Evolutionary conservation across 176 grass and related monocot genomes (phyloP), one percentile per base, ranked within the genome.

Genomic region (Areca catechu): DNA sequence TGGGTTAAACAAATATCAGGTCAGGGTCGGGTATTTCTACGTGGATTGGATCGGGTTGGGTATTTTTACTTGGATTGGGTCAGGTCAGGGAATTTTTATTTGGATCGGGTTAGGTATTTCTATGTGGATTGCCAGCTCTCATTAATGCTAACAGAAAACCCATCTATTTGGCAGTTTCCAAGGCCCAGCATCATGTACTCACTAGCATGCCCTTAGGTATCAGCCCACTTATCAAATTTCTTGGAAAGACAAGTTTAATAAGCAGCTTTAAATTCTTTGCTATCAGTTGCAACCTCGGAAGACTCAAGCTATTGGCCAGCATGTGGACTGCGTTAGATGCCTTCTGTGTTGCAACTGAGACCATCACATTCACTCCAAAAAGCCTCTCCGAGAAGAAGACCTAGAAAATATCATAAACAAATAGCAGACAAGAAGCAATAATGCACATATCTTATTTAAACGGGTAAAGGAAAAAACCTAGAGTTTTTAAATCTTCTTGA

Each of bases 131-230:
- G 34, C 3, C 34, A 43, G 9, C 1, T 43, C 9, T 43, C 34
- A 43, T 43, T 43, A 10, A 43, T 43, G 34, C 4, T 0, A 5
- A 30, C 5, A 6, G 28, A 1, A 30, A 30, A 5, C 34, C 10
- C 34, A 43, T 43, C 93, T 84, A 98, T 98, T n/a, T n/a, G n/a
- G n/a, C n/a, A n/a, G 73, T 98, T 87, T 78, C 93, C 93, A 61
- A 98, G 88, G 58, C 93, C 93, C 27, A 98, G 81, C 84, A 98
- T 98, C 88, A 98, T 92, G 66, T 98, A 92, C 15, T 83, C 93
- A 23, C 81, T 78, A 69, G 83, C 65, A 73, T 84, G 47, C 49
- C 80, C 59, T 80, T 87, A 47, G 87, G 83, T 73, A 88, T 66
- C 57, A 89, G 67, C 29, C 84, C 84, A 20, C 93, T 81, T 66